Percentiles rank a stretch among this genome's conserved stretches.
Conservation (phyloP, 345 rosid species). For the Hypericum perforatum region DNA sequence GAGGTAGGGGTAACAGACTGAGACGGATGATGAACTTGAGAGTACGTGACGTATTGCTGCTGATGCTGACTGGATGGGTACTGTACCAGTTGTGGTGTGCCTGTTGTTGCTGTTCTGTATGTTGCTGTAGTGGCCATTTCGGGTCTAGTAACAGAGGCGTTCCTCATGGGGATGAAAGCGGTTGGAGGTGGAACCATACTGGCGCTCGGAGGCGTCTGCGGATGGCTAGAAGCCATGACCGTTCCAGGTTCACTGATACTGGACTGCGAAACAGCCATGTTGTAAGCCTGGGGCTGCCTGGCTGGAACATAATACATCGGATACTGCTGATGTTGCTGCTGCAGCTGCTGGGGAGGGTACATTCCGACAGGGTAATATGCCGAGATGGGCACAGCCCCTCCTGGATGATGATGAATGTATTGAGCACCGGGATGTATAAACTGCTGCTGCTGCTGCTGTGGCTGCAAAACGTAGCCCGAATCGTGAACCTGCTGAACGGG, state of each 20-base stretch:
- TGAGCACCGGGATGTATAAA: slow-evolving; percentile 58
- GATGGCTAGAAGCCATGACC: slow-evolving; percentile 34
- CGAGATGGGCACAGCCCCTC: slow-evolving; percentile 47
- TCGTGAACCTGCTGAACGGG: slow-evolving; percentile 1
- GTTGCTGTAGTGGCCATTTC: slow-evolving; percentile 54
- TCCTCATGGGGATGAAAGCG: slow-evolving; percentile 46
- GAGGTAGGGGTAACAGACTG: slow-evolving; percentile 55
- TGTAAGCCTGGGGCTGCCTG: slow-evolving; percentile 51
- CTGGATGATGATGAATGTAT: slow-evolving; percentile 62
- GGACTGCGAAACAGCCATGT: slow-evolving; percentile 50
- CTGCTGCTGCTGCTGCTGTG: slow-evolving; percentile 47
- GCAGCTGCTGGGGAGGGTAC: slow-evolving; percentile 74
- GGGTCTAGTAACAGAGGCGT: slow-evolving; percentile 44
- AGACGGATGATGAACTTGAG: slow-evolving; percentile 77
- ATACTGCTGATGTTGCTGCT: slow-evolving; percentile 60
- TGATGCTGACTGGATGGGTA: slow-evolving; percentile 61
- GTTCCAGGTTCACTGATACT: slow-evolving; percentile 43
- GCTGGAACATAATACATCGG: slow-evolving; percentile 62
- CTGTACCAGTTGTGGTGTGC: slow-evolving; percentile 54
- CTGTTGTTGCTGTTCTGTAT: slow-evolving; percentile 48
- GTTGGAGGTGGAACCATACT: slow-evolving; percentile 40
- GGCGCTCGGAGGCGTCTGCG: slow-evolving; percentile 51
- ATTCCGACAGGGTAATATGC: slow-evolving; percentile 47
- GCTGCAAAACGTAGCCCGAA: background rate
- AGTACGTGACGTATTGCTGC: slow-evolving; percentile 68